These are phyloP conservation scores for Moelleriella libera DNA, from an alignment of 2,329 filamentous ascomycete genomes.

Conservation along the genomic window DNA sequence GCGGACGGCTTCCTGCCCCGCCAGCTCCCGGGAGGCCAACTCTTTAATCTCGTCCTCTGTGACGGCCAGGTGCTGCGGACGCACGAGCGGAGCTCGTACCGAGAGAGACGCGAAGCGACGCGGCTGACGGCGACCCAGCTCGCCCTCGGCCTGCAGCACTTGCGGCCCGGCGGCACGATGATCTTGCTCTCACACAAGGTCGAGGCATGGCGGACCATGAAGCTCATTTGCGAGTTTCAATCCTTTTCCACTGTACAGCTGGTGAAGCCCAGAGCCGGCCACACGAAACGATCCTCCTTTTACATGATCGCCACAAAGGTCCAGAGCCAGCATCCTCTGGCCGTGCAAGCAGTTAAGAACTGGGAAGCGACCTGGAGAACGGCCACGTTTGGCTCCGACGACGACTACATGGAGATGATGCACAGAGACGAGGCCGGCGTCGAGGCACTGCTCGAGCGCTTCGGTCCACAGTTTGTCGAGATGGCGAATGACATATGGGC, in stretches of 20 bases:
- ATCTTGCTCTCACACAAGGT: constrained; percentile 34
- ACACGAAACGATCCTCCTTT: constrained; percentile 32
- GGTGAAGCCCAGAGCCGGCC: constrained; percentile 26
- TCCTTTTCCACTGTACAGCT: constrained; percentile 26
- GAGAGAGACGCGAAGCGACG: constrained; percentile 18
- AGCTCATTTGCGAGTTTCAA: constrained; percentile 22
- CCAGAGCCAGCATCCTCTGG: constrained; percentile 14
- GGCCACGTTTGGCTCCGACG: constrained; percentile 22
- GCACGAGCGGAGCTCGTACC: constrained; percentile 17
- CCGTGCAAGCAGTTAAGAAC: constrained; percentile 16
- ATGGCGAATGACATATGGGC: constrained; percentile 19
- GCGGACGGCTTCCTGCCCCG: constrained; percentile 8
- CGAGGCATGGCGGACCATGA: constrained; percentile 23
- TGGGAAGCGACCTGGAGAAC: constrained; percentile 26
- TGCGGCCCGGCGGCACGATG: constrained; percentile 32
- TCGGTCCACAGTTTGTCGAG: constrained; percentile 17
- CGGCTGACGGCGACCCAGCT: constrained; percentile 25
- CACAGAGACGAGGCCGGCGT: constrained; percentile 1
- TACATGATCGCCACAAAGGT: constrained; percentile 35
- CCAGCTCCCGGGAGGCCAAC: constrained; percentile 10
- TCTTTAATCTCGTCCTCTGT: constrained; percentile 30
- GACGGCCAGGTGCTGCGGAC: constrained; percentile 31
- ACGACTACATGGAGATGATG: constrained; percentile 7
- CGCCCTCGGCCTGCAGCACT: constrained; percentile 28
- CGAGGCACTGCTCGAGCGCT: constrained; percentile 16